Evolutionary conservation across 208 protist species (phyloP).

Genomic region (Leishmania aethiopica): DNA sequence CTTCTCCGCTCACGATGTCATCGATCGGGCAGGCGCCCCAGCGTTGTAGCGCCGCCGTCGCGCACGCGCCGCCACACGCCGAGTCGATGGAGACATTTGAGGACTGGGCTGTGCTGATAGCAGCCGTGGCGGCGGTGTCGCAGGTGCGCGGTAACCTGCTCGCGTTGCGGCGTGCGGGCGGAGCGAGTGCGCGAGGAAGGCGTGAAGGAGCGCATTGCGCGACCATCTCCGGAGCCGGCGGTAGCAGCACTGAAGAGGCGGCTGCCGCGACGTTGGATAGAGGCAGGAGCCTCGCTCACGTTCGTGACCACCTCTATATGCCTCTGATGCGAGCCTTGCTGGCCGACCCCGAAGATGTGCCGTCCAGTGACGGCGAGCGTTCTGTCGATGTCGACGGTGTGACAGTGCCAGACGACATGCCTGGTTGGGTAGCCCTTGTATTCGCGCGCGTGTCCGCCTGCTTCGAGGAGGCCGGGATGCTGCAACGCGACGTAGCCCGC

Average conservation of each 20-base stretch:
- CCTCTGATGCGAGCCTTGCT: conserved; percentile 16
- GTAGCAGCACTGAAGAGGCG: neutral
- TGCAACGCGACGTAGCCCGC: conserved; percentile 13
- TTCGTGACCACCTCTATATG: conserved; percentile 16
- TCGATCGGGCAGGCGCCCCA: neutral
- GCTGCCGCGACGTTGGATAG: neutral
- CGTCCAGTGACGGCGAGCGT: neutral
- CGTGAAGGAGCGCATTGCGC: neutral
- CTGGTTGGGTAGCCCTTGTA: conserved; percentile 24
- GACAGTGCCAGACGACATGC: neutral
- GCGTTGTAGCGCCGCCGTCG: neutral
- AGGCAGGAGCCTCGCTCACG: neutral
- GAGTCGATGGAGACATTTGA: conserved; percentile 4
- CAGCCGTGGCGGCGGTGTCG: conserved; percentile 19
- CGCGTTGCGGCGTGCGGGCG: conserved; percentile 14
- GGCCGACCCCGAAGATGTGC: neutral
- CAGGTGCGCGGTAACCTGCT: conserved; percentile 12
- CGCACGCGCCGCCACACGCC: neutral
- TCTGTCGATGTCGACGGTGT: neutral
- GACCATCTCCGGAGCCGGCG: neutral
- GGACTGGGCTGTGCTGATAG: conserved; percentile 31
- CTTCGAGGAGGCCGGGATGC: conserved; percentile 38
- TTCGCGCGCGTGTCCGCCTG: conserved; percentile 24
- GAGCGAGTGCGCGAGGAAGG: neutral
- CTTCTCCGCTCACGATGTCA: neutral